Evolutionary conservation across 225 moss, liverwort and hornwort species (phyloP).

Genomic region (Polytrichum formosum): DNA sequence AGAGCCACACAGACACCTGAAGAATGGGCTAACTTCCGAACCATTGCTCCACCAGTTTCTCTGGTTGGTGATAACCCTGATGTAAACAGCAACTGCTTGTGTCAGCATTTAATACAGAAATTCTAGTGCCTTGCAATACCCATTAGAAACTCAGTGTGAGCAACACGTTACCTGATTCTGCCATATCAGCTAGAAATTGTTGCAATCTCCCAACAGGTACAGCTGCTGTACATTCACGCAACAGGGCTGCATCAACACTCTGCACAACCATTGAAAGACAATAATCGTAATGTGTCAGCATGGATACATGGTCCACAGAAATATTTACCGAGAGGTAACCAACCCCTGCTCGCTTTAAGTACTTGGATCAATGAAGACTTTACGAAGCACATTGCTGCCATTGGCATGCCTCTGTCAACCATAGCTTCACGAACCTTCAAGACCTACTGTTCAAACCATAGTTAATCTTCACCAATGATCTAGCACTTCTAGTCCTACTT

Average conservation of each 20-base stretch:
- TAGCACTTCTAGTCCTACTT: no score
- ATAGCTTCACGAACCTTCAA: no score
- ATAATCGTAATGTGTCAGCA: neutral
- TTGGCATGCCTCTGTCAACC: no score
- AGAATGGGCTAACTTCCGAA: conserved; percentile 53
- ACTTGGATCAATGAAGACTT: no score
- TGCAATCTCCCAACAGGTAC: conserved; percentile 51
- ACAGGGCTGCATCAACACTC: conserved; percentile 67
- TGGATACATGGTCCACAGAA: no score
- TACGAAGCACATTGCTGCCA: no score
- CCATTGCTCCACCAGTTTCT: conserved; percentile 57
- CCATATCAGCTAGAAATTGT: conserved; percentile 53
- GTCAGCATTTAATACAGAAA: conserved; percentile 7
- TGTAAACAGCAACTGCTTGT: conserved; percentile 2
- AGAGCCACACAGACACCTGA: conserved; percentile 56
- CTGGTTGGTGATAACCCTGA: conserved; percentile 58
- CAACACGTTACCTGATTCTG: conserved; percentile 44
- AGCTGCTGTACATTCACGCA: conserved; percentile 61
- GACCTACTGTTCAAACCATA: no score
- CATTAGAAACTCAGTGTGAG: conserved; percentile 1
- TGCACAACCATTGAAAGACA: conserved; percentile 8
- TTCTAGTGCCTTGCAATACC: no score
- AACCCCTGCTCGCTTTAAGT: no score
- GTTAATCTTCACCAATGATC: no score
- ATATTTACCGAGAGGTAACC: no score